phyloP scores from a whole-genome alignment of 306 rosid species.

The Glycine latifolia region DNA sequence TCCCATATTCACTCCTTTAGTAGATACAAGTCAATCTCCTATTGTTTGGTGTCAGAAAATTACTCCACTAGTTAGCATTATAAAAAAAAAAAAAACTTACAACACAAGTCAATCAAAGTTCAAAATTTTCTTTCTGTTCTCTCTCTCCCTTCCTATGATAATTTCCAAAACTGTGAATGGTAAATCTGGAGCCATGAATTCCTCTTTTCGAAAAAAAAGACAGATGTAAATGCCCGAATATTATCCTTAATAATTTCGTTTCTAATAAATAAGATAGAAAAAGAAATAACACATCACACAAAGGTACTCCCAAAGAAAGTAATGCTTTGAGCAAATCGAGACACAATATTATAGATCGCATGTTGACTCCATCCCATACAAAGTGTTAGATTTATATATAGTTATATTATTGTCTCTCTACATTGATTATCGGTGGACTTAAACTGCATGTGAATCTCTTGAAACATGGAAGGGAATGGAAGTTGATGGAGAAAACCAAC shows the following conservation, averaged over 20 bases:
- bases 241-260: not conserved
- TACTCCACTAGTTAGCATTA: not conserved
- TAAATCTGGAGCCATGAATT: slow-evolving; percentile 12
- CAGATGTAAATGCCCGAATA: too few species aligned
- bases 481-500: too few species aligned
- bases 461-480: too few species aligned
- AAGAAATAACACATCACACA: not conserved
- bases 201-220: not conserved
- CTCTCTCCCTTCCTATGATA: not conserved
- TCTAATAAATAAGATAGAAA: not conserved
- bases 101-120: not conserved
- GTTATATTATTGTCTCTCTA: too few species aligned
- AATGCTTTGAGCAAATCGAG: not conserved
- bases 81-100: not conserved
- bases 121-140: not conserved
- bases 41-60: not conserved
- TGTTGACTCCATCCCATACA: not conserved
- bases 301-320: not conserved
- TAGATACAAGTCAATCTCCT: not conserved
- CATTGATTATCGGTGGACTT: too few species aligned
- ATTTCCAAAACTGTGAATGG: not conserved
- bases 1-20: not conserved
- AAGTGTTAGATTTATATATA: not conserved
- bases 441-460: too few species aligned
- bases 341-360: not conserved